Base-by-base conservation (phyloP, 1,284 basidiomycete genomes). In the Xerocomus minutiporus region DNA sequence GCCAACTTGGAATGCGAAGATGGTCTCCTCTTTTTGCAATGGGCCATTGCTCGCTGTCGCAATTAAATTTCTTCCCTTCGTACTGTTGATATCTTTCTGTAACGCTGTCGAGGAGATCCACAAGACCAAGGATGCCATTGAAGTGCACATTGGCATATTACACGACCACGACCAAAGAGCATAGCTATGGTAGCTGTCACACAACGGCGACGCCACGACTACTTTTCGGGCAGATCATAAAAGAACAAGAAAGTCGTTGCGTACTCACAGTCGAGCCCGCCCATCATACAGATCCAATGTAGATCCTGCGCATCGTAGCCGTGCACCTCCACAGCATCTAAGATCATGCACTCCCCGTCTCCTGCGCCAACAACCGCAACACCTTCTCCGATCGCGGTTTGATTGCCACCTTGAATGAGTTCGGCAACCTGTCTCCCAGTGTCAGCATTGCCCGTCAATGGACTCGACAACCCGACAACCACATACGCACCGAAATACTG, bases 321-420 rank as follows among this genome's bases (percentile, higher is more conserved):
- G 25, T 12, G 20, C 9, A 6, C 7, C 39, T 15, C 7, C 40
- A 15, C 23, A 25, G n/a, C 25, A 5, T n/a, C n/a, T 46, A 36
- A 20, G 20, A 20, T 20, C 20, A 20, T 2, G 23, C 13, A 36
- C 34, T 26, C 23, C 2, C 45, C 38, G 28, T 28, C 44, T 57
- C 69, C 53, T 77, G 68, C 42, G 69, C 70, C 50, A 82, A 71
- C 49, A 76, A 54, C 41, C 63, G 68, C 48, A 80, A 58, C 13
- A 73, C 71, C 46, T 71, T 71, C 58, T 78, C 77, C 3, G 75
- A 78, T 51, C 81, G 71, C 2, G 80, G 79, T 42, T 71, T 68
- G 34, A 82, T 71, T 31, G 73, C 70, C 57, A 77, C 73, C 50
- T 72, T 58, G 60, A 82, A 82, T 11, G 69, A 66, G 41, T 71